Conservation (phyloP, 352 stramenopile species). For the Phytophthora ohioensis region DNA sequence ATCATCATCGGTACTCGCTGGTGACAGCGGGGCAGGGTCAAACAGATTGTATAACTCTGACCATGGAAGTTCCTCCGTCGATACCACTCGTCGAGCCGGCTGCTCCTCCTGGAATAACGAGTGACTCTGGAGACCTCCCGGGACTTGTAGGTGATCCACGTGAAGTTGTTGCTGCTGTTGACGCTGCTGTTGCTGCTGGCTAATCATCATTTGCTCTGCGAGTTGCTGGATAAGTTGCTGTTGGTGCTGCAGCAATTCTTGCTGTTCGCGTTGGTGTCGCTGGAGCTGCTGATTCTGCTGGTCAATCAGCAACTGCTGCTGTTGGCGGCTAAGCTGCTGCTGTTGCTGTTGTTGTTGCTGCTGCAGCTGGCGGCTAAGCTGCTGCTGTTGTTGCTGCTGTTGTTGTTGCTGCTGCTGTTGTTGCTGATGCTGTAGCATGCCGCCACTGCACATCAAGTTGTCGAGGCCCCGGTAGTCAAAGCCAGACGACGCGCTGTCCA, state of each 20-base stretch:
- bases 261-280: constrained; percentile 47
- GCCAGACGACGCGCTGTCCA: constrained; percentile 41
- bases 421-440: constrained; percentile 29
- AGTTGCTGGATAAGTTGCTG: constrained; percentile 49
- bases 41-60: constrained; percentile 88
- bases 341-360: constrained; percentile 39
- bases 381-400: constrained; percentile 38
- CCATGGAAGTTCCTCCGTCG: constrained; percentile 80
- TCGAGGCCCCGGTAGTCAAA: constrained; percentile 54
- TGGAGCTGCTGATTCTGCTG: constrained; percentile 50
- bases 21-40: constrained; percentile 56
- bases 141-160: constrained; percentile 30
- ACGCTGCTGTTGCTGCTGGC: constrained; percentile 43
- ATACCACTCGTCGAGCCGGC: constrained; percentile 66
- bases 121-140: constrained; percentile 65
- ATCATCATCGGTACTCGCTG: constrained; percentile 57
- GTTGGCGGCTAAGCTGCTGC: constrained; percentile 2
- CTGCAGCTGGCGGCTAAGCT: constrained; percentile 34
- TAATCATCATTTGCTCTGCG: constrained; percentile 48
- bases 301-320: constrained; percentile 35
- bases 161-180: constrained; percentile 24
- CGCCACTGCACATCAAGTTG: constrained; percentile 43
- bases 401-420: constrained; percentile 42
- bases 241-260: constrained; percentile 36
- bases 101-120: constrained; percentile 70